Conservation (phyloP, 2,329 filamentous ascomycete species). For the Neospermospora avenae region DNA sequence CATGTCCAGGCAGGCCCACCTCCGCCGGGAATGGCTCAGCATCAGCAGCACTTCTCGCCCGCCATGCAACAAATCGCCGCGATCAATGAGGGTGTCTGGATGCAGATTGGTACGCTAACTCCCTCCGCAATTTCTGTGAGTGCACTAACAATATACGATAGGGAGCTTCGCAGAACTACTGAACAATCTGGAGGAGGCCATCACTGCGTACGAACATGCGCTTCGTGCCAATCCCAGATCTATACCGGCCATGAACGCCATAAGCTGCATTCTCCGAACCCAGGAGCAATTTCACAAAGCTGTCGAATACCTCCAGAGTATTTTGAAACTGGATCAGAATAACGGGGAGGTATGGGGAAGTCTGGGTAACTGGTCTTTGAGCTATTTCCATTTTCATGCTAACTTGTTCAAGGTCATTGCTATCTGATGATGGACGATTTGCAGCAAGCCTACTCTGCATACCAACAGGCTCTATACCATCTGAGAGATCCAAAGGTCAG, state of each 20-base stretch:
- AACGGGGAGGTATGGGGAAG: slow-evolving; percentile 98
- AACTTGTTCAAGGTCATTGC: slow-evolving; percentile 70
- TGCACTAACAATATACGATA: slow-evolving; percentile 39
- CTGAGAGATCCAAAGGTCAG: slow-evolving; percentile 84
- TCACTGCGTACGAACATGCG: slow-evolving; percentile 86
- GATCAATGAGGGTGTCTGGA: slow-evolving; percentile 86
- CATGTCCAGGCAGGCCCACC: slow-evolving; percentile 35
- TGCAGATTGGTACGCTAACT: slow-evolving; percentile 75
- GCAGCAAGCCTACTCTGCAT: slow-evolving; percentile 94
- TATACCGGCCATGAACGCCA: slow-evolving; percentile 87
- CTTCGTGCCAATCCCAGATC: slow-evolving; percentile 85
- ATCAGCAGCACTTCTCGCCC: slow-evolving; percentile 27
- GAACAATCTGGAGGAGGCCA: slow-evolving; percentile 83
- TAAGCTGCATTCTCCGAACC: slow-evolving; percentile 84
- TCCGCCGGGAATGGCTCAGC: slow-evolving; percentile 29
- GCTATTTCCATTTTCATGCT: slow-evolving; percentile 15
- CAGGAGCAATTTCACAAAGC: slow-evolving; percentile 93
- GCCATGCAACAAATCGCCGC: slow-evolving; percentile 70
- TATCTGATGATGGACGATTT: slow-evolving; percentile 98
- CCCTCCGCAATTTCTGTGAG: background rate
- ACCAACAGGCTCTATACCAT: slow-evolving; percentile 93
- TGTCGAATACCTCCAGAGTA: slow-evolving; percentile 87
- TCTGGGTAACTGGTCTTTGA: slow-evolving; percentile 61
- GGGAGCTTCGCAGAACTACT: slow-evolving; percentile 84
- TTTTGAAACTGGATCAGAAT: slow-evolving; percentile 80